A percentile compares a stretch with the other conserved stretches of the same genome.
phyloP scores from a whole-genome alignment of 768 basidiomycete genomes.

The Dendrothele bispora region DNA sequence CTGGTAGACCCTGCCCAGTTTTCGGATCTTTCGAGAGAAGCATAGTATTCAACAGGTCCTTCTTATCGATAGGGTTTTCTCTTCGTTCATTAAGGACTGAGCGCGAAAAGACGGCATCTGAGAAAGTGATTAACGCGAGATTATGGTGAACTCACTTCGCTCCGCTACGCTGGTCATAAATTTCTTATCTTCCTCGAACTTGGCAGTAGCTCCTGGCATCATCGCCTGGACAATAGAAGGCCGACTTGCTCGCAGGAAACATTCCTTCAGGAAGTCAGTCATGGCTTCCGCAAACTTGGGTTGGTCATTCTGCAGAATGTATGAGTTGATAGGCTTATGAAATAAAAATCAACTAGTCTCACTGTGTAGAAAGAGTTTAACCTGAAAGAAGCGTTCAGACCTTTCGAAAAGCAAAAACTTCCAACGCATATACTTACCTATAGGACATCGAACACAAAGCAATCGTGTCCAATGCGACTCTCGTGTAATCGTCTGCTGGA shows the following conservation, averaged over 20 bases:
- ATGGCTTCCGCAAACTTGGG: constrained; percentile 41
- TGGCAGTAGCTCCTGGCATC: constrained; percentile 32
- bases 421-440: constrained; percentile 19
- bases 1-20: constrained; percentile 40
- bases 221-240: constrained; percentile 34
- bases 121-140: background rate
- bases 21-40: constrained; percentile 42
- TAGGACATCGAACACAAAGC: constrained; percentile 44
- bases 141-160: constrained; percentile 27
- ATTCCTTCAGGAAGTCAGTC: constrained; percentile 40
- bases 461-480: constrained; percentile 47
- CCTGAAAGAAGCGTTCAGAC: constrained; percentile 18
- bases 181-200: constrained; percentile 41
- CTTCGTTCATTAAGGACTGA: constrained; percentile 41
- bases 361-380: constrained; percentile 48
- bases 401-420: background rate
- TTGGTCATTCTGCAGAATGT: constrained; percentile 23
- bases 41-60: constrained; percentile 49
- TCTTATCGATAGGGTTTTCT: constrained; percentile 35
- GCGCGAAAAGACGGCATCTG: background rate
- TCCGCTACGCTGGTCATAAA: constrained; percentile 41
- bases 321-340: background rate
- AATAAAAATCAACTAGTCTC: constrained; percentile 1
- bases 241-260: constrained; percentile 32
- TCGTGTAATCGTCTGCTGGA: constrained; percentile 46